These are phyloP conservation scores for Scheffersomyces insectosa DNA, from an alignment of 1,139 yeast genomes.

Conservation along the genomic window DNA sequence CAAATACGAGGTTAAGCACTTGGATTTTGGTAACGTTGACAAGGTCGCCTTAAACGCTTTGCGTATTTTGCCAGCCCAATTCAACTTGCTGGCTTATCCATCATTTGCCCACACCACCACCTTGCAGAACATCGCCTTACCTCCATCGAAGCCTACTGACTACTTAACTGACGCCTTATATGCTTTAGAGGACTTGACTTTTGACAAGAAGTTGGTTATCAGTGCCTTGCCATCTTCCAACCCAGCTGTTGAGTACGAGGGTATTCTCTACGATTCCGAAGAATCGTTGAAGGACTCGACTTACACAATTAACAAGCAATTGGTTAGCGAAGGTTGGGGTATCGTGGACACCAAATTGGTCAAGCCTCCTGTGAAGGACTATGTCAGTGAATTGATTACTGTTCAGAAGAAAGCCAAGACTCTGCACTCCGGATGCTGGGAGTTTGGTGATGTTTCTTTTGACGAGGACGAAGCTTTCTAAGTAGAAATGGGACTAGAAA, in stretches of 20 bases:
- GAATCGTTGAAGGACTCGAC: conserved; percentile 54
- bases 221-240: conserved; percentile 48
- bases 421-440: conserved; percentile 72
- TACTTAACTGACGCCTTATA: conserved; percentile 62
- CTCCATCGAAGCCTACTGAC: conserved; percentile 60
- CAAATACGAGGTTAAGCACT: conserved; percentile 54
- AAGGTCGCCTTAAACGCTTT: conserved; percentile 47
- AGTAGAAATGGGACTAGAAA: not conserved
- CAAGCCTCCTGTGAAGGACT: conserved; percentile 35
- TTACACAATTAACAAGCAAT: conserved; percentile 63
- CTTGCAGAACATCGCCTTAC: conserved; percentile 58
- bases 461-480: conserved; percentile 45
- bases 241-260: conserved; percentile 44
- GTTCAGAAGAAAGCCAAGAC: conserved; percentile 52
- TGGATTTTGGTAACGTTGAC: conserved; percentile 68
- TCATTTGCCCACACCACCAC: conserved; percentile 60
- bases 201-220: conserved; percentile 60
- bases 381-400: conserved; percentile 39
- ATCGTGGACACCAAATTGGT: conserved; percentile 48
- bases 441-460: conserved; percentile 72
- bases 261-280: conserved; percentile 63
- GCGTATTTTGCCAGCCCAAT: conserved; percentile 57
- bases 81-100: conserved; percentile 41
- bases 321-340: conserved; percentile 68
- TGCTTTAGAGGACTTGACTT: conserved; percentile 54